Conservation (phyloP, 768 basidiomycete genomes). For the Mycena floridula region DNA sequence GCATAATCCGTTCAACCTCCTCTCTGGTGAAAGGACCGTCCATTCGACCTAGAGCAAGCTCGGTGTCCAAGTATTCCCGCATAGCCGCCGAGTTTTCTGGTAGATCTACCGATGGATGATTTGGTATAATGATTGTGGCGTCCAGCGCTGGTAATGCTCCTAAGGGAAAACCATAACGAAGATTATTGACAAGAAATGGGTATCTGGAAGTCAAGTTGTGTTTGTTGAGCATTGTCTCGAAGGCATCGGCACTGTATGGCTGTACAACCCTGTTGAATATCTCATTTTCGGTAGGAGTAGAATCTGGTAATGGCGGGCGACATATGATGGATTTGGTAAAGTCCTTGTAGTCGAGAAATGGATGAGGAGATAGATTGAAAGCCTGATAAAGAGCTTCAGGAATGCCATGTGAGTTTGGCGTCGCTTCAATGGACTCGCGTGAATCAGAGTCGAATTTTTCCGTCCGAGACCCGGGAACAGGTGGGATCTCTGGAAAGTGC, state of each 20-base stretch:
- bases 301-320: constrained; percentile 7
- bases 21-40: constrained; percentile 9
- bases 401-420: background rate
- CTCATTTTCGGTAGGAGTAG: constrained; percentile 5
- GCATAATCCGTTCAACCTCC: constrained; percentile 8
- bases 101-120: constrained; percentile 9
- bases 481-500: background rate
- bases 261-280: constrained; percentile 19
- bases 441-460: background rate
- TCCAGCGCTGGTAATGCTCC: constrained; percentile 20
- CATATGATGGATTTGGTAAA: constrained; percentile 10
- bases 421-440: background rate
- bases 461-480: background rate
- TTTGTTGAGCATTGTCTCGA: constrained; percentile 15
- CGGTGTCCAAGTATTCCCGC: constrained; percentile 8
- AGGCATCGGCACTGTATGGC: constrained; percentile 26
- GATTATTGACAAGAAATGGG: constrained; percentile 21
- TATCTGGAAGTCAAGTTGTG: constrained; percentile 18
- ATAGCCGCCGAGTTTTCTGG: constrained; percentile 1
- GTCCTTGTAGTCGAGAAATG: constrained; percentile 4
- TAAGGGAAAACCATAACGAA: constrained; percentile 26
- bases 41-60: constrained; percentile 9
- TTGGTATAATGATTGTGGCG: constrained; percentile 6
- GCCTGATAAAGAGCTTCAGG: background rate
- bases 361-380: background rate